phyloP scores from a whole-genome alignment of 2,329 filamentous ascomycete species.

The Aspergillus hortae region DNA sequence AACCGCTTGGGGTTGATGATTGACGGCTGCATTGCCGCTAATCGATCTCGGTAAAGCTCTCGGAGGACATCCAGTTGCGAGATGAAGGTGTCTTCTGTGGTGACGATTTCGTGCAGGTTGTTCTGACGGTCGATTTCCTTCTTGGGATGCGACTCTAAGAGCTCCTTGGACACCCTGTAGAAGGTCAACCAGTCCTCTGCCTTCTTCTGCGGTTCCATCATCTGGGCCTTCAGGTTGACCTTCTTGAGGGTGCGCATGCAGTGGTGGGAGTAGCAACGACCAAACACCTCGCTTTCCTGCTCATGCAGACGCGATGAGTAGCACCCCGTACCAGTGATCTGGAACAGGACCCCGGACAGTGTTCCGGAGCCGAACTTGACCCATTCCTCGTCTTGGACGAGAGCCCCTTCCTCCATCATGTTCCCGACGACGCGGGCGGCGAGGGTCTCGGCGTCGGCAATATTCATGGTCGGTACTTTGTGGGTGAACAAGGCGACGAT shows the following conservation, averaged over 20 bases:
- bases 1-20: constrained; percentile 77
- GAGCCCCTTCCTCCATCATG: constrained; percentile 74
- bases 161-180: constrained; percentile 77
- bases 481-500: constrained; percentile 84
- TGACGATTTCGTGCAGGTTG: constrained; percentile 90
- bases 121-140: constrained; percentile 94
- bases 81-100: constrained; percentile 88
- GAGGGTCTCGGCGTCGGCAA: constrained; percentile 87
- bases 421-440: constrained; percentile 71
- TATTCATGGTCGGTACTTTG: constrained; percentile 98
- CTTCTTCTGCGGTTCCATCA: constrained; percentile 64
- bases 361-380: constrained; percentile 80
- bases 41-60: constrained; percentile 77
- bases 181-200: constrained; percentile 85
- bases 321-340: constrained; percentile 86
- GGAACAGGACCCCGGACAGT: constrained; percentile 87
- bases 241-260: constrained; percentile 94
- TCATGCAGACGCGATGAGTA: constrained; percentile 81
- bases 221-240: constrained; percentile 76
- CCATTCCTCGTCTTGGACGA: constrained; percentile 94
- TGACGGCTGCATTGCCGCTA: constrained; percentile 68
- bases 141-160: constrained; percentile 66
- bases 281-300: constrained; percentile 56
- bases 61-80: constrained; percentile 82
- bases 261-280: constrained; percentile 88